phyloP scores from a whole-genome alignment of 208 protist species.

The Acanthamoeba culbertsoni region DNA sequence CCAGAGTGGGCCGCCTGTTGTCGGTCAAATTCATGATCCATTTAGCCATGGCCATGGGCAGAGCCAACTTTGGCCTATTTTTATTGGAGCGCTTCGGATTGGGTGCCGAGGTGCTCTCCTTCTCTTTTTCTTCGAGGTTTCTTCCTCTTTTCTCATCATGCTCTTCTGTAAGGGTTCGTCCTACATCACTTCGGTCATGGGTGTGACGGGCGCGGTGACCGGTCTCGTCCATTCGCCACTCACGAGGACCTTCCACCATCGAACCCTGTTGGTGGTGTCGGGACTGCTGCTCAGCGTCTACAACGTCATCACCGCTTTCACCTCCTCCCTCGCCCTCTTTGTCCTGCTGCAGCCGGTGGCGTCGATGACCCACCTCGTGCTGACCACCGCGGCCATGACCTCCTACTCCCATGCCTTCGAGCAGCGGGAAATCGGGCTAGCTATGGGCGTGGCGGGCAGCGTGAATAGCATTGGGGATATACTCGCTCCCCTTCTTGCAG shows the following conservation, averaged over 20 bases:
- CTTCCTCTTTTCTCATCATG: neutral
- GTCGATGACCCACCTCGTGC: neutral
- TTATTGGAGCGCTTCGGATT: neutral
- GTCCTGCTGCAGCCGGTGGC: neutral
- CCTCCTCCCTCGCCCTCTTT: neutral
- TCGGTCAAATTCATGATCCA: neutral
- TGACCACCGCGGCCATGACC: neutral
- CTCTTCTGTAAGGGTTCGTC: neutral
- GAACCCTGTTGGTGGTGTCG: neutral
- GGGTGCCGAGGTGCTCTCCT: neutral
- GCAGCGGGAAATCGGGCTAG: neutral
- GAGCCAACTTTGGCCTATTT: slow-evolving; percentile 9
- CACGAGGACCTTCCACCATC: neutral
- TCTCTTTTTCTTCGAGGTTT: neutral
- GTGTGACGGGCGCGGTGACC: neutral
- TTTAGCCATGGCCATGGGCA: neutral
- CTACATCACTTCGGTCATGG: neutral
- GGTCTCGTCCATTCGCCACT: neutral
- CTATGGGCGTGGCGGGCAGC: slow-evolving; percentile 22
- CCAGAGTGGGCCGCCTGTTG: neutral
- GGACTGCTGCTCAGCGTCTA: neutral
- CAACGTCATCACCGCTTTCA: neutral
- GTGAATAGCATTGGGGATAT: slow-evolving; percentile 12
- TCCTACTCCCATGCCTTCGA: neutral
- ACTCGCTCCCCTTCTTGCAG: neutral